Base-by-base conservation (phyloP, 2,329 filamentous ascomycete genomes). In the Hymenoscyphus occultus region DNA sequence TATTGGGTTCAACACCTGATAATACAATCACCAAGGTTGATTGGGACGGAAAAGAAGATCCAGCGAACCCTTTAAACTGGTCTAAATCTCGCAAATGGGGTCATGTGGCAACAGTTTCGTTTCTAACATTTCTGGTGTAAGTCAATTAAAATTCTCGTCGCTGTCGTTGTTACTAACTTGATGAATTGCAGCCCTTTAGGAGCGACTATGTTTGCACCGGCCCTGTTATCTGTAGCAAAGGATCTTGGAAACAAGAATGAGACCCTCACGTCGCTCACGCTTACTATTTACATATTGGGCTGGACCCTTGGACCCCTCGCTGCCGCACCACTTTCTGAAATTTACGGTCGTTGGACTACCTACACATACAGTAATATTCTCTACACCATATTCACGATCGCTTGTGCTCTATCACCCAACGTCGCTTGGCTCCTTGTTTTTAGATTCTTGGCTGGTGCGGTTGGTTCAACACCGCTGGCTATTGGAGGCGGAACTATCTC, bases 401-500 rank as follows among this genome's bases (percentile, higher is more conserved):
- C 51, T 22, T 83, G 82, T 70, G 84, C 84, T 0, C 73, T 83
- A 32, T 79, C 82, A 0, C 79, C 80, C 0, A 78, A 76, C 12
- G 72, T 83, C 16, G 75, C 73, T 13, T 72, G 80, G 42, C 77
- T 88, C 42, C 81, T 87, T 56, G 79, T 76, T 13, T 86, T 89
- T 69, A 84, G 87, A 1, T 83, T 90, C 68, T 69, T 90, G 2
- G 81, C 83, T 3, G 89, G 89, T 13, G 75, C 84, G 13, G 87
- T 87, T 59, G 89, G 88, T 78, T 5, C 82, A 22, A 14, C 59
- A 39, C 56, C 56, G 16, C 5, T 91, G 16, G 88, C 87, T 0
- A 86, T 88, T 66, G 67, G 67, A 12, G 86, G 86, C 42, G 87
- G 87, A 19, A 85, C 84, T 3, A 86, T 91, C 42, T 84, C 86